phyloP scores from a whole-genome alignment of 164 flowering plant genomes.

The Malania oleifera region DNA sequence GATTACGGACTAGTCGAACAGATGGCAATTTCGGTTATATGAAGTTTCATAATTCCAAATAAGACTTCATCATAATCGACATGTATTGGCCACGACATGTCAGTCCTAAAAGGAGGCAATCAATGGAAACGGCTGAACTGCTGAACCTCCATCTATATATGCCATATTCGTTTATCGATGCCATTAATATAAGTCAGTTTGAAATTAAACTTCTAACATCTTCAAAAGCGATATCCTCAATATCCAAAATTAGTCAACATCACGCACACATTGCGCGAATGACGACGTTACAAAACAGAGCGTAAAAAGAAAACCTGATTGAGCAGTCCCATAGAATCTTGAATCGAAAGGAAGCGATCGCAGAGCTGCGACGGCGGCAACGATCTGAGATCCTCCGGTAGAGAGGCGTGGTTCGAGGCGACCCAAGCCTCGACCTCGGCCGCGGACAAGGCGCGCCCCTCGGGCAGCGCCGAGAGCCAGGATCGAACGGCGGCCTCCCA shows the following conservation, averaged over 20 bases:
- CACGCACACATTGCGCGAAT: neutral
- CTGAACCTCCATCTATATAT: neutral
- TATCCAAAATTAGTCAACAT: neutral
- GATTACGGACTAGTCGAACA: neutral
- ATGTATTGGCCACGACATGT: neutral
- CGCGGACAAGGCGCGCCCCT: slow-evolving; percentile 30
- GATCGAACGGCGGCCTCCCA: slow-evolving; percentile 49
- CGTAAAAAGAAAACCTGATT: slow-evolving; percentile 15
- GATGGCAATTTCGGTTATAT: neutral
- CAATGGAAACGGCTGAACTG: neutral
- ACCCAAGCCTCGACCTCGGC: slow-evolving; percentile 62
- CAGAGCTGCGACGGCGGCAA: slow-evolving; percentile 40
- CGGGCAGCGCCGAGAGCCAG: slow-evolving; percentile 54
- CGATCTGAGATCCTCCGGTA: slow-evolving; percentile 38
- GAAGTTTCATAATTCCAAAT: neutral
- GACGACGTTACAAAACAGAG: neutral
- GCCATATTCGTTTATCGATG: neutral
- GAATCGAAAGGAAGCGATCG: slow-evolving; percentile 32
- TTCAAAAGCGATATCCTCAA: neutral
- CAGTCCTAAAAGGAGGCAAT: neutral
- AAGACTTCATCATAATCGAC: neutral
- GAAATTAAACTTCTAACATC: neutral
- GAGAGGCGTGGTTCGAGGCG: slow-evolving; percentile 26
- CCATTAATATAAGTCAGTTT: neutral
- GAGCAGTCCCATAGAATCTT: slow-evolving; percentile 19